Evolutionary conservation across 805 yeast genomes (phyloP), one percentile per base, ranked within the genome.

Genomic region (Zygotorulaspora danielsina): DNA sequence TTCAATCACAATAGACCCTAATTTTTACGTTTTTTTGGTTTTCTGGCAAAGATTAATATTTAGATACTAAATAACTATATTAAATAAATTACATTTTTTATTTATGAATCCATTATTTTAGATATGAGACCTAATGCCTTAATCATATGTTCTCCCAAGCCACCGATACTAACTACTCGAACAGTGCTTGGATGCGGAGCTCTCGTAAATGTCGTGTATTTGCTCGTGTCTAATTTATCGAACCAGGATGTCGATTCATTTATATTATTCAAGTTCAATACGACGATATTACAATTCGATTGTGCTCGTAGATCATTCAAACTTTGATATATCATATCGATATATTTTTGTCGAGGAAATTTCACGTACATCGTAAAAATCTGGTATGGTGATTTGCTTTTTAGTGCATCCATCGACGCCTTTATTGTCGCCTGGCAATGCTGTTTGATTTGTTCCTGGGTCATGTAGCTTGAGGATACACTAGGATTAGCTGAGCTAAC

Each of bases 171-270:
- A 0, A 60, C 46, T 3, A 56, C 55, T 28, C 61, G 46, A 5
- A 55, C 52, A 10, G 64, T 55, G 21, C 57, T 54, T n/a, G 61
- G 60, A 33, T 59, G 64, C 13, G 63, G 63, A 12, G 34, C 39
- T 24, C 50, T 55, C 3, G 38, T 30, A n/a, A 45, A 28, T 11
- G 33, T 34, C 5, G 64, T 54, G 30, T 48, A 50, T 30, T 50
- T 50, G 9, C 50, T 19, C 5, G 55, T 22, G n/a, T 54, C 48
- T 11, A 61, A 35, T 2, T 54, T 36, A 17, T 48, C 44, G 35
- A 61, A 55, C 66, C 66, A 61, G 3, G 52, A 39, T 3, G 47
- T 44, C 1, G 66, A 55, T 43, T 61, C 65, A 38, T 58, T 61
- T n/a, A 63, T 34, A 40, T 61, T 63, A 35, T 53, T 61, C 19